These are phyloP conservation scores for Aspergillus melleus DNA, from an alignment of 2,329 filamentous ascomycete genomes.

Conservation along the genomic window DNA sequence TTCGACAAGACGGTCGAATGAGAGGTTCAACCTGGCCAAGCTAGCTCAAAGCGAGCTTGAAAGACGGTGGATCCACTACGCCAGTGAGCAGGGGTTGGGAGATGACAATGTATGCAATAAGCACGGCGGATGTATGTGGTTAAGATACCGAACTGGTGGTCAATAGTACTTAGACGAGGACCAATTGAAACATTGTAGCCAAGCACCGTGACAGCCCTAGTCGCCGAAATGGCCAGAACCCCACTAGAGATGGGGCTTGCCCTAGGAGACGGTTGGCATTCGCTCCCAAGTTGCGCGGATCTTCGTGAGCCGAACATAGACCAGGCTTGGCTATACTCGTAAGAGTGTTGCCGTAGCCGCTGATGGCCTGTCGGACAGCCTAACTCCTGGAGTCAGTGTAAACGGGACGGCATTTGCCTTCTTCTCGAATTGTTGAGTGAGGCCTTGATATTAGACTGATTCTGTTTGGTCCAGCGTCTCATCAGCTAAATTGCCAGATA, in stretches of 20 bases:
- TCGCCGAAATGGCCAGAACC: neutral
- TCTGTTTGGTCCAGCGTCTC: too few species aligned
- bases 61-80: neutral
- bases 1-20: neutral
- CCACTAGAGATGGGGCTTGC: too few species aligned
- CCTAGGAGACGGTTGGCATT: too few species aligned
- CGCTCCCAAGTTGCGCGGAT: neutral
- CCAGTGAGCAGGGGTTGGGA: neutral
- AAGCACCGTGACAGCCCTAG: neutral
- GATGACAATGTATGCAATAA: neutral
- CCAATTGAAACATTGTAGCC: neutral
- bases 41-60: neutral
- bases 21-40: neutral
- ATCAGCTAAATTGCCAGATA: too few species aligned
- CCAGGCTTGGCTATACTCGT: neutral
- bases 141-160: neutral
- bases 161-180: neutral
- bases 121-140: neutral
- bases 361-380: neutral
- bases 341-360: neutral
- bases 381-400: neutral
- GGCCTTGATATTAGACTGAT: too few species aligned
- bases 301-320: neutral
- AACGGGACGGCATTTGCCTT: too few species aligned
- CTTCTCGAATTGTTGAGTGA: too few species aligned